Evolutionary conservation across 257 asterid genomes (phyloP).

Genomic region (Cordia subcordata): DNA sequence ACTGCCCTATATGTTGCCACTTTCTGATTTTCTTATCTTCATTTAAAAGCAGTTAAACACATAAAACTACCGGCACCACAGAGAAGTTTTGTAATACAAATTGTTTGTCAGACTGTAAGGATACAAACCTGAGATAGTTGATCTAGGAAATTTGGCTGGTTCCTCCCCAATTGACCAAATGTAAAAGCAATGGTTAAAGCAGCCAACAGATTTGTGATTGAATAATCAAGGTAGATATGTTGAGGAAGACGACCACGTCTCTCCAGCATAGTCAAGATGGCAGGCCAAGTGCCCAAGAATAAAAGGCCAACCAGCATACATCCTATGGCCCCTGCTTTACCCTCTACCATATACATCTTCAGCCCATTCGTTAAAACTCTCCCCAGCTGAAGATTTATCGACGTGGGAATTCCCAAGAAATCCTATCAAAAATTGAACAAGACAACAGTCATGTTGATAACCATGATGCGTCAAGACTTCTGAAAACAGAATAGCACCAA

Average conservation of each 20-base stretch:
- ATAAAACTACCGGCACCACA: too few species aligned
- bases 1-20: too few species aligned
- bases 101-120: too few species aligned
- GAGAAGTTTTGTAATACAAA: too few species aligned
- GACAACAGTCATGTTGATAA: background rate
- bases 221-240: constrained; percentile 87
- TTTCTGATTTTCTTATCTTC: too few species aligned
- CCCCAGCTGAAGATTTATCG: constrained; percentile 16
- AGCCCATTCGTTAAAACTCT: constrained; percentile 12
- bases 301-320: constrained; percentile 72
- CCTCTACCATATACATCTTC: constrained; percentile 84
- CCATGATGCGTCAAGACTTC: too few species aligned
- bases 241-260: constrained; percentile 96
- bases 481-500: too few species aligned
- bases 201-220: constrained; percentile 81
- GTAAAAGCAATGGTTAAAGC: constrained; percentile 85
- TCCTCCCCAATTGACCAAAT: constrained; percentile 66
- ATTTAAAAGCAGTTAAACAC: too few species aligned
- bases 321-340: constrained; percentile 91
- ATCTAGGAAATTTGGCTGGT: constrained; percentile 56
- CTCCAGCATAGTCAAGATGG: constrained; percentile 72
- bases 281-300: constrained; percentile 98
- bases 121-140: constrained; percentile 72
- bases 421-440: constrained; percentile 25
- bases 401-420: constrained; percentile 21